phyloP scores from a whole-genome alignment of 805 yeast species.

The Barnettozyma sp. region DNA sequence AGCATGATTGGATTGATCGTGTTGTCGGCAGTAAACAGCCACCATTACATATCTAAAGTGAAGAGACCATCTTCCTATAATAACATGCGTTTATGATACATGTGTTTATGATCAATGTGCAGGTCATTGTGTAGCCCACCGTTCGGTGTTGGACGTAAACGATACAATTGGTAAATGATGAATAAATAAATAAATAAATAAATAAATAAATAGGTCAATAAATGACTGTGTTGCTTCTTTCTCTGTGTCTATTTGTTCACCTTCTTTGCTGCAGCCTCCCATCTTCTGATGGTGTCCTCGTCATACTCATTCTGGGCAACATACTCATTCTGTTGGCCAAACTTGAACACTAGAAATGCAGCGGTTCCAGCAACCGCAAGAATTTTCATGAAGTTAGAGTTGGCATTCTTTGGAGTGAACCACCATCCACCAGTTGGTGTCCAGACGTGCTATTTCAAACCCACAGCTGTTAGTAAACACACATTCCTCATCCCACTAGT shows the following conservation, averaged over 20 bases:
- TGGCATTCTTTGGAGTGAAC: constrained; percentile 23
- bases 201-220: constrained; percentile 4
- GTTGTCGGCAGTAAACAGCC: no score
- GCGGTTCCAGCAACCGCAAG: constrained; percentile 12
- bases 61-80: constrained; percentile 2
- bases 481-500: not conserved
- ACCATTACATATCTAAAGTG: not conserved
- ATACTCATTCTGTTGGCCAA: constrained; percentile 14
- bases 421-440: constrained; percentile 27
- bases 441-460: constrained; percentile 24
- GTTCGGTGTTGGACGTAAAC: constrained; percentile 6
- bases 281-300: constrained; percentile 16
- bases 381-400: constrained; percentile 15
- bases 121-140: no score
- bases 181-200: constrained; percentile 6
- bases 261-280: constrained; percentile 22
- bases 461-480: constrained; percentile 5
- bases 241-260: not conserved
- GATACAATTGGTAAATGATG: constrained; percentile 5
- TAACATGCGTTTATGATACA: constrained; percentile 6
- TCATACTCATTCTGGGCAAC: constrained; percentile 18
- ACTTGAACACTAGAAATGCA: constrained; percentile 16
- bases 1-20: no score
- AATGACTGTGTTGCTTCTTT: not conserved
- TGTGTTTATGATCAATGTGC: not conserved